These are phyloP conservation scores for Blastobotrys buckinghamii DNA, from an alignment of 1,139 yeast species.

Conservation along the genomic window DNA sequence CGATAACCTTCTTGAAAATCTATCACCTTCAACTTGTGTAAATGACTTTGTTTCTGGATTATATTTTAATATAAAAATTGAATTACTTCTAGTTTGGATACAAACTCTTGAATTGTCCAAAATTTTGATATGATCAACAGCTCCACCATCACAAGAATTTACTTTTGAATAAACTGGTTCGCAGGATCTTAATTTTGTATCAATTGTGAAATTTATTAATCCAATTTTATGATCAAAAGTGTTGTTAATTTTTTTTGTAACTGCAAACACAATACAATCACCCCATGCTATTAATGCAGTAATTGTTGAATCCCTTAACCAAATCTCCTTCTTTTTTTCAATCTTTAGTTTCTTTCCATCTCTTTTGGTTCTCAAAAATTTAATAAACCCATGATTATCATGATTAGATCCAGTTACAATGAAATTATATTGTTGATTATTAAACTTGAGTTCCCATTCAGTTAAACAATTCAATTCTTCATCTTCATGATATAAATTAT, in stretches of 20 bases:
- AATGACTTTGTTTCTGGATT: slow-evolving; percentile 2
- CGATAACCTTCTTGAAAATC: slow-evolving; percentile 12
- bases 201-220: neutral
- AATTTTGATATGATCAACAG: neutral
- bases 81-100: slow-evolving; percentile 15
- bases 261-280: neutral
- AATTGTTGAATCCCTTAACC: neutral
- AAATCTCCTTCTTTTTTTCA: neutral
- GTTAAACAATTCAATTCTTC: neutral
- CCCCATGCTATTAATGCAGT: neutral
- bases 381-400: neutral
- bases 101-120: slow-evolving; percentile 3
- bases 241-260: neutral
- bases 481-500: neutral
- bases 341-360: neutral
- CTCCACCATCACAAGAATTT: neutral
- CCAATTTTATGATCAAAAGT: neutral
- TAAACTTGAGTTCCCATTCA: neutral
- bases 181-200: neutral
- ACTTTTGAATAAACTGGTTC: too few relatives aligned
- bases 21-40: slow-evolving; percentile 12
- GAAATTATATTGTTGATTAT: too few relatives aligned
- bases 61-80: slow-evolving; percentile 12
- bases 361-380: neutral
- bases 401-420: neutral